These are phyloP conservation scores for Serendipita sp. DNA, from an alignment of 768 basidiomycete genomes.

Conservation along the genomic window DNA sequence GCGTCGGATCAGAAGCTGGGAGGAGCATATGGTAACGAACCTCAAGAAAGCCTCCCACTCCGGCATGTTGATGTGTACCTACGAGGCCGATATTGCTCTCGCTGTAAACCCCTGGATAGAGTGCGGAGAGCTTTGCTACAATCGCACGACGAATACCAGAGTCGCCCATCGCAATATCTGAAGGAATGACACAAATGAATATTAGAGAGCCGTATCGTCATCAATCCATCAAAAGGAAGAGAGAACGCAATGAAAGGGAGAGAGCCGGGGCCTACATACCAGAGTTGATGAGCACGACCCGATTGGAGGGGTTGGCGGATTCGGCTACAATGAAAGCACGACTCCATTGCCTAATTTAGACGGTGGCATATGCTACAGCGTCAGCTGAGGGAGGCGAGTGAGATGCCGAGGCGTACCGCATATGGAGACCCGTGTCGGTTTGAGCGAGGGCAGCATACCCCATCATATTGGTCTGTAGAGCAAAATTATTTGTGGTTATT, in stretches of 20 bases:
- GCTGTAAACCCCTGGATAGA: conserved; percentile 49
- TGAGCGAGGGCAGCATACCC: conserved; percentile 54
- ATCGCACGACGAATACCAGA: conserved; percentile 57
- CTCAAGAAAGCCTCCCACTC: conserved; percentile 60
- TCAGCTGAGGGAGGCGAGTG: not conserved
- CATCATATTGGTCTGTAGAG: conserved; percentile 72
- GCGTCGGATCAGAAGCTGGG: not conserved
- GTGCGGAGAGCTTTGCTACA: conserved; percentile 36
- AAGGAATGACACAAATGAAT: no score
- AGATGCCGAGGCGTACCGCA: conserved; percentile 28
- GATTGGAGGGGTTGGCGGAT: conserved; percentile 34
- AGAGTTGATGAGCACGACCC: conserved; percentile 63
- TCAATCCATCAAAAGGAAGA: not conserved
- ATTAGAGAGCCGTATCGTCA: not conserved
- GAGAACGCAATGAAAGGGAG: not conserved
- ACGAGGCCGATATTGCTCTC: conserved; percentile 61
- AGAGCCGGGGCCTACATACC: conserved; percentile 35
- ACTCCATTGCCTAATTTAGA: conserved; percentile 33
- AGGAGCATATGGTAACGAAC: not conserved
- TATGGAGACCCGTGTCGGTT: conserved; percentile 58
- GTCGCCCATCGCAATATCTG: conserved; percentile 74
- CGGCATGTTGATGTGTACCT: conserved; percentile 57
- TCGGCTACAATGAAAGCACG: conserved; percentile 66
- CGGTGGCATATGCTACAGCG: not conserved
- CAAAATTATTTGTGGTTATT: conserved; percentile 24